Percentiles rank a stretch among this genome's conserved stretches.
Evolutionary conservation across 2,329 filamentous ascomycete species (phyloP).

Genomic region (Aspergillus sp.): DNA sequence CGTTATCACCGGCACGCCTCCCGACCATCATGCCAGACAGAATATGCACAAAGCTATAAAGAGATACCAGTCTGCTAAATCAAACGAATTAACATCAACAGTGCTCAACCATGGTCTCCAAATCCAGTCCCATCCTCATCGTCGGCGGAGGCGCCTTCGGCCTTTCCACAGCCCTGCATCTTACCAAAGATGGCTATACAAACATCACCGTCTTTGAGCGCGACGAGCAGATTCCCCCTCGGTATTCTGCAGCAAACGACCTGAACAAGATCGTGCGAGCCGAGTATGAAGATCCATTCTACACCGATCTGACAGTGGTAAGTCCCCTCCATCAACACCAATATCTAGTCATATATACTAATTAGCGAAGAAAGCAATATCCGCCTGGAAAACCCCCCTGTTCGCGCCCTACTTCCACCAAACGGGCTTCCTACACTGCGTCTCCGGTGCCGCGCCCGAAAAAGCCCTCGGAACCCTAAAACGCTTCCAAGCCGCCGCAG

Average conservation of each 20-base stretch:
- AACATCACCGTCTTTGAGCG: conserved; percentile 52
- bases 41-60: not conserved
- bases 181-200: conserved; percentile 46
- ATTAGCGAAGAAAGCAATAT: conserved; percentile 48
- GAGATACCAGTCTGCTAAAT: too few relatives aligned
- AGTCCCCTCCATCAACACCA: conserved; percentile 10
- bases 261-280: conserved; percentile 63
- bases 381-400: conserved; percentile 54
- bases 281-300: conserved; percentile 60
- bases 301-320: conserved; percentile 56
- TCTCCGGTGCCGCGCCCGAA: conserved; percentile 48
- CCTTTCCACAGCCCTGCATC: conserved; percentile 51
- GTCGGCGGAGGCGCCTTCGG: conserved; percentile 53
- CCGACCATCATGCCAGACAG: too few relatives aligned
- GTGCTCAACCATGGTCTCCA: not conserved
- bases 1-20: too few relatives aligned
- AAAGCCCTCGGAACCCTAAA: conserved; percentile 51
- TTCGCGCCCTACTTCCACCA: conserved; percentile 56
- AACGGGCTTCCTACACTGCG: conserved; percentile 53
- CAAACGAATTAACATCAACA: too few relatives aligned
- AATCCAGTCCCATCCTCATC: conserved; percentile 29
- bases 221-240: conserved; percentile 47
- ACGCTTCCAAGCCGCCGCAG: conserved; percentile 40
- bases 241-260: conserved; percentile 58
- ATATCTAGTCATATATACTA: not conserved